Evolutionary conservation across 306 rosid species (phyloP), one percentile per base, ranked within the genome.

Genomic region (Mucuna pruriens): DNA sequence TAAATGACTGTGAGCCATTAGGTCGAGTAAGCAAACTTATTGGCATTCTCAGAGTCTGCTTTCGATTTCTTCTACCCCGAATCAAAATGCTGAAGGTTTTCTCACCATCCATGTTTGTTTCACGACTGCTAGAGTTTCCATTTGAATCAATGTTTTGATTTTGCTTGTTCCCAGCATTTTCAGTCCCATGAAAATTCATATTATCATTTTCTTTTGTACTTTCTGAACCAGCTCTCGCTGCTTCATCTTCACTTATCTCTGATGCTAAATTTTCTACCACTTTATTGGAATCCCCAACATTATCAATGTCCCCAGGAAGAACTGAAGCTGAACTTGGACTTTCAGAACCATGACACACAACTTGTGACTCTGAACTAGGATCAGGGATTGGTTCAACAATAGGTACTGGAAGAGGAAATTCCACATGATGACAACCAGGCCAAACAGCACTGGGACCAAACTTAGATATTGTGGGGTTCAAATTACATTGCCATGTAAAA

Each of bases 11-110:
- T 75, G 99, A 93, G 74, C 97, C 93, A 67, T 96, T 86, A 17
- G 99, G 98, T 67, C 94, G 93, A 80, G 79, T 93, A 57, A 96
- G 97, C 88, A 90, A 90, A 90, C 98, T 92, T 75, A 92, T 89
- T 25, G 99, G 99, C 94, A 96, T 91, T 83, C 98, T 86, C 46
- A 93, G 87, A 71, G 99, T 93, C 85, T 93, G 98, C 86, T 89
- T 96, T 51, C 97, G 90, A 73, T 96, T 93, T 88, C 98, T 90
- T 87, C 94, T 89, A 52, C 99, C 99, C 84, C 99, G 89, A 19
- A 92, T 49, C 90, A 93, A 88, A 85, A 93, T 90, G 87, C 97
- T 96, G 85, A 96, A 90, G 63, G 99, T 95, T 85, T 83, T 95
- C 88, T 95, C 99, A 29, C 86, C 90, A 39, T 93, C 99, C 39